These are phyloP conservation scores for Alternaria panax DNA, from an alignment of 2,329 filamentous ascomycete species.

Conservation along the genomic window DNA sequence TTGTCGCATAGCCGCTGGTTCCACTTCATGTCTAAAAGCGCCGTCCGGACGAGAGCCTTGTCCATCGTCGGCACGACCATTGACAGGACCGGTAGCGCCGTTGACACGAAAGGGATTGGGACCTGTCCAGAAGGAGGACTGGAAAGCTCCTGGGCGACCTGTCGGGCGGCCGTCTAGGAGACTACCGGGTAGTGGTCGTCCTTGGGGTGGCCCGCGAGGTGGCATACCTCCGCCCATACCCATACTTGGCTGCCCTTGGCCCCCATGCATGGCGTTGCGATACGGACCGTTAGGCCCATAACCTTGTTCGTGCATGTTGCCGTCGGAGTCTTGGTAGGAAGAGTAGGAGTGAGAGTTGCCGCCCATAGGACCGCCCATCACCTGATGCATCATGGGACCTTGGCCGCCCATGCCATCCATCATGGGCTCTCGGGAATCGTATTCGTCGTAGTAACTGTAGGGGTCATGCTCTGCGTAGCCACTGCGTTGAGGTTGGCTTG, in stretches of 20 bases:
- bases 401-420: background rate
- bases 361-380: background rate
- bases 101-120: background rate
- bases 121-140: background rate
- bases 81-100: background rate
- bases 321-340: constrained; percentile 1
- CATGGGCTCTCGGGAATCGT: background rate
- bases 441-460: background rate
- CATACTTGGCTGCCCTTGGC: background rate
- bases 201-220: background rate
- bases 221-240: background rate
- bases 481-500: background rate
- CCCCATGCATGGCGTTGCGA: background rate
- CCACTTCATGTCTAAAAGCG: background rate
- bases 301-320: background rate
- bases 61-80: background rate
- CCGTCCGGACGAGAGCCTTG: background rate
- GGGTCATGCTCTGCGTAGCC: background rate
- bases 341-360: background rate
- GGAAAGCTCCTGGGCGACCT: background rate
- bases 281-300: background rate
- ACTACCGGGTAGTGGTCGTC: background rate
- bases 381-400: background rate
- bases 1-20: background rate
- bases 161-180: background rate